Conservation (phyloP, 257 asterid genomes). For the Datura wrightii region DNA sequence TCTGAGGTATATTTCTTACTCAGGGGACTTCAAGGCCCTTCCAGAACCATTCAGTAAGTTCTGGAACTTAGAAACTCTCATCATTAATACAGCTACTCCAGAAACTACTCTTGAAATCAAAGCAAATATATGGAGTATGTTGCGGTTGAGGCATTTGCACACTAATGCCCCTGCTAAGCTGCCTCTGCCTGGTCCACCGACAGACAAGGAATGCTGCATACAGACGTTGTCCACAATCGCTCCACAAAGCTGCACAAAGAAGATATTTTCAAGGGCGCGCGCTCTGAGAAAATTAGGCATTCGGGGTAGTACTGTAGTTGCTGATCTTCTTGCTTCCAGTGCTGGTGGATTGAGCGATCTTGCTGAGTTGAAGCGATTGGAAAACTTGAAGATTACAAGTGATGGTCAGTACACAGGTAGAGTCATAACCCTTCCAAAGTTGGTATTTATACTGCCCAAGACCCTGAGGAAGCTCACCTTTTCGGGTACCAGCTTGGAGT, state of each 20-base stretch:
- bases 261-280: not conserved
- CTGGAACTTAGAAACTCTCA: not conserved
- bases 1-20: not conserved
- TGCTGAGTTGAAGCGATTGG: slow-evolving; percentile 3
- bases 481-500: not conserved
- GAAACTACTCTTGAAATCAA: not conserved
- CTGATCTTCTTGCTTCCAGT: not conserved
- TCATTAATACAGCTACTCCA: not conserved
- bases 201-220: not conserved
- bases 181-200: not conserved
- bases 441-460: not conserved
- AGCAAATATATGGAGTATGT: not conserved
- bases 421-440: not conserved
- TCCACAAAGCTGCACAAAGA: not conserved
- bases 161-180: not conserved
- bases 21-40: not conserved
- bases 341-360: not conserved
- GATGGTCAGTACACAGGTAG: not conserved
- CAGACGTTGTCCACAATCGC: not conserved
- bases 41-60: not conserved
- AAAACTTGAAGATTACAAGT: not conserved
- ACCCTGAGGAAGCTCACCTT: slow-evolving; percentile 23
- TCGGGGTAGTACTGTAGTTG: not conserved
- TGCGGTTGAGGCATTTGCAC: not conserved
- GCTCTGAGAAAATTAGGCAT: not conserved